Evolutionary conservation across 176 grass and related monocot species (phyloP), one percentile per base, ranked within the genome.

Genomic region (Carex pumila): DNA sequence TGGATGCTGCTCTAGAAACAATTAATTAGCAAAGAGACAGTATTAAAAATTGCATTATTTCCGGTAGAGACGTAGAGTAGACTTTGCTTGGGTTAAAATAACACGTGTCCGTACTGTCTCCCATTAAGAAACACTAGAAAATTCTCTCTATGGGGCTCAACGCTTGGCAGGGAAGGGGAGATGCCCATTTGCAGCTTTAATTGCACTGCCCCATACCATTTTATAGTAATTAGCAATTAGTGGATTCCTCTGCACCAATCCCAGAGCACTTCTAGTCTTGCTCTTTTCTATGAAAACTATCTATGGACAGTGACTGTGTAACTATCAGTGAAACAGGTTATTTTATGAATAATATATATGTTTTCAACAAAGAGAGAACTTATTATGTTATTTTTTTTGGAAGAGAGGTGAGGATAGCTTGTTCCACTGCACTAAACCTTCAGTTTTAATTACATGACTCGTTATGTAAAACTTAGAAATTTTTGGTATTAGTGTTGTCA

Each of bases 71-170:
- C n/a, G 49, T 56, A 56, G 73, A 78, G 7, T 45, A 39, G 37
- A 39, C 73, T 77, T 39, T 37, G 3, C 2, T 76, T 30, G 47
- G 34, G 50, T 56, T 78, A 78, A 78, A 78, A 78, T 78, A 78
- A 32, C 2, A 76, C 1, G 52, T 13, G 8, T 78, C 72, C 72
- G 57, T 85, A 73, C 72, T 85, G 84, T 65, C 55, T 78, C 84
- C 84, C 14, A 61, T 75, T 69, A 85, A 85, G 49, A 85, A 85
- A 69, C 84, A 85, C 84, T 78, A 85, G 84, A 78, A 30, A 85
- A 75, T 65, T 61, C 84, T 85, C 25, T 45, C 37, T 63, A 58
- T 61, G 84, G 68, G 84, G 84, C 55, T 65, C 71, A 74, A 79
- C n/a, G 84, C 81, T 83, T 83, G 62, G 49, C 64, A 81, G 57